Conservation (phyloP, 805 yeast species). For the Ogataea glucozyma region DNA sequence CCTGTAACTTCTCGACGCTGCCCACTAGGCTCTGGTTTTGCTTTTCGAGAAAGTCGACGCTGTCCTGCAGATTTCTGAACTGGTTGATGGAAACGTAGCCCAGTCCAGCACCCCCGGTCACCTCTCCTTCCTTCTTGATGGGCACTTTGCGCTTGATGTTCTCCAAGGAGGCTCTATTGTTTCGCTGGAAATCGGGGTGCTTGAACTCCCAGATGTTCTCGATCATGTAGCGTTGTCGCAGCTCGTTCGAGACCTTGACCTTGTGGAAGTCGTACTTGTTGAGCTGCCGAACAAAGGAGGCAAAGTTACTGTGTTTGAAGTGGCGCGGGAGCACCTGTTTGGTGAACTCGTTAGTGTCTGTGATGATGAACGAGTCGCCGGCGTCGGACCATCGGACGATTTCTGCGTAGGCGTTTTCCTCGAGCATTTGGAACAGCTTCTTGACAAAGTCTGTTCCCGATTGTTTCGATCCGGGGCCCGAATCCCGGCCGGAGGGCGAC, state of each 20-base stretch:
- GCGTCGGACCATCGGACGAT: slow-evolving; percentile 82
- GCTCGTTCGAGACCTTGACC: slow-evolving; percentile 70
- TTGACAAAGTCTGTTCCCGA: slow-evolving; percentile 63
- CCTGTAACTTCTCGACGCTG: slow-evolving; percentile 36
- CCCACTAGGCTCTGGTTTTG: slow-evolving; percentile 31
- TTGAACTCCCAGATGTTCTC: slow-evolving; percentile 77
- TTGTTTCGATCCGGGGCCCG: neutral
- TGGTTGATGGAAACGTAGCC: slow-evolving; percentile 26
- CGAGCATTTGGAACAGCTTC: slow-evolving; percentile 80
- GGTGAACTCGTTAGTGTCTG: slow-evolving; percentile 89
- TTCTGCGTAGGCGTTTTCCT: slow-evolving; percentile 69
- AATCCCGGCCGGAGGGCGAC: slow-evolving; percentile 5
- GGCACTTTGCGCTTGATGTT: slow-evolving; percentile 86
- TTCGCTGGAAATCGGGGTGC: slow-evolving; percentile 82
- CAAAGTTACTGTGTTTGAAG: slow-evolving; percentile 93
- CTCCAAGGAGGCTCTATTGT: slow-evolving; percentile 77
- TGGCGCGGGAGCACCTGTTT: slow-evolving; percentile 86
- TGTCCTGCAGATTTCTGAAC: slow-evolving; percentile 29
- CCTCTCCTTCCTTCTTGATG: slow-evolving; percentile 33
- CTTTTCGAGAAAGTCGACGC: slow-evolving; percentile 32
- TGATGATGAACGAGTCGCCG: slow-evolving; percentile 88
- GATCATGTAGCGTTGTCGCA: slow-evolving; percentile 70
- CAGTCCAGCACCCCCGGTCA: slow-evolving; percentile 5
- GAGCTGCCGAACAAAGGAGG: slow-evolving; percentile 91
- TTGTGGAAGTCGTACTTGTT: slow-evolving; percentile 98